A percentile compares a stretch with the other conserved stretches of the same genome.
phyloP scores from a whole-genome alignment of 1,284 basidiomycete species.

The Pascua sp. region DNA sequence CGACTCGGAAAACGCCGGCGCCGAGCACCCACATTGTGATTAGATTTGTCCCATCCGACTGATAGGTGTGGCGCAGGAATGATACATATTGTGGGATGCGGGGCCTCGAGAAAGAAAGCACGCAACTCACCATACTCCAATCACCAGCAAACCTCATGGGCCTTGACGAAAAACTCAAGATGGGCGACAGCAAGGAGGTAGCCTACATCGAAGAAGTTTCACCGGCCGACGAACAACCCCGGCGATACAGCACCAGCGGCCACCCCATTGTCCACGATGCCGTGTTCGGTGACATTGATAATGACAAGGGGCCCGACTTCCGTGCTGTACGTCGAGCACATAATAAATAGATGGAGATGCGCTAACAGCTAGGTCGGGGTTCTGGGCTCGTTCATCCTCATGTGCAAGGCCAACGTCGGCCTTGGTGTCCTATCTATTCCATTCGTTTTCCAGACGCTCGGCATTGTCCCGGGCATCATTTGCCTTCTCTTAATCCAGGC shows the following conservation, averaged over 20 bases:
- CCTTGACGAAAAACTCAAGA: too few species aligned
- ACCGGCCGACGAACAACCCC: conserved; percentile 1
- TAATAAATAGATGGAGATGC: not conserved
- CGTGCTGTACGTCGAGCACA: conserved; percentile 19
- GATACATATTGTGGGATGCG: too few species aligned
- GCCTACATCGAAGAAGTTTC: conserved; percentile 9
- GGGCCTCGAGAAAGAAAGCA: too few species aligned
- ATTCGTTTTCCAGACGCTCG: conserved; percentile 27
- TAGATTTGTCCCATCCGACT: too few species aligned
- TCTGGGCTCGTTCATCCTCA: conserved; percentile 20
- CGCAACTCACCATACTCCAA: too few species aligned
- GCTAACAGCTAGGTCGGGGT: conserved; percentile 13
- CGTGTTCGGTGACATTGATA: conserved; percentile 28
- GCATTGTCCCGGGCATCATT: conserved; percentile 33
- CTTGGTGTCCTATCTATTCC: conserved; percentile 37
- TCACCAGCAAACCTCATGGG: too few species aligned
- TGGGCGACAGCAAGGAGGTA: not conserved
- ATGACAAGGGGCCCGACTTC: conserved; percentile 28
- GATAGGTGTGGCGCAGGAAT: too few species aligned
- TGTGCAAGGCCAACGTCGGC: conserved; percentile 32
- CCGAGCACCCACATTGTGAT: too few species aligned
- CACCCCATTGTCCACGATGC: conserved; percentile 17
- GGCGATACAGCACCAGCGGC: too few species aligned
- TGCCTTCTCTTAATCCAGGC: conserved; percentile 26
- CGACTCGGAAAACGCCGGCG: too few species aligned